Conservation (phyloP, 2,329 filamentous ascomycete species). For the Diaporthe sp. region DNA sequence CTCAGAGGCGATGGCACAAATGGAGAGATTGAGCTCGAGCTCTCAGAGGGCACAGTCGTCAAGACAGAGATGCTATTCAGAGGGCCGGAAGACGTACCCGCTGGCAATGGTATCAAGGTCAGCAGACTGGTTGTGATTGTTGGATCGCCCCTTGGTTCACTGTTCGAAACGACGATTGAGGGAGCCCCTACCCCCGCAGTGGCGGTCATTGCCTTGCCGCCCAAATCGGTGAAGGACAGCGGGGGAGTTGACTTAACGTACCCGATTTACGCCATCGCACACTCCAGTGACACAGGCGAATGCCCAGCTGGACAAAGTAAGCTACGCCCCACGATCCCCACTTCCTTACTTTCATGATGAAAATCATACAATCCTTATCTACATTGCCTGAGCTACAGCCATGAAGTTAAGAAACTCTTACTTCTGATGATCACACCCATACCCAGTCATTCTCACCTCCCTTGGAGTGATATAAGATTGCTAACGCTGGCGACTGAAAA, state of each 20-base stretch:
- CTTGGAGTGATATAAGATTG: slow-evolving; percentile 35
- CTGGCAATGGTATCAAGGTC: slow-evolving; percentile 51
- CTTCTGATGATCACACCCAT: slow-evolving; percentile 76
- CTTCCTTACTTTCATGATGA: slow-evolving; percentile 79
- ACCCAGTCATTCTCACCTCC: slow-evolving; percentile 40
- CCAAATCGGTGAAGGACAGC: slow-evolving; percentile 57
- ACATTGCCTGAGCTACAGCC: slow-evolving; percentile 95
- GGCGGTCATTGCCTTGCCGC: slow-evolving; percentile 76
- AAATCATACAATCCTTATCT: slow-evolving; percentile 84
- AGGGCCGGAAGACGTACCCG: slow-evolving; percentile 51
- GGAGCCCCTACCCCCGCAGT: slow-evolving; percentile 82
- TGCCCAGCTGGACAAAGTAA: slow-evolving; percentile 92
- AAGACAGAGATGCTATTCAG: slow-evolving; percentile 68
- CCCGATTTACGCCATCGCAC: slow-evolving; percentile 75
- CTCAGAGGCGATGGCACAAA: slow-evolving; percentile 43
- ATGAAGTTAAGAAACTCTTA: slow-evolving; percentile 82
- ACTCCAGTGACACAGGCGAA: slow-evolving; percentile 93
- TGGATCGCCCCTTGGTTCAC: slow-evolving; percentile 70
- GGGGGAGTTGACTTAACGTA: slow-evolving; percentile 53
- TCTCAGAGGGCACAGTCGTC: slow-evolving; percentile 71
- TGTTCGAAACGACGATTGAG: slow-evolving; percentile 82
- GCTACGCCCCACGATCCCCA: slow-evolving; percentile 56
- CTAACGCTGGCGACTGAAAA: slow-evolving; percentile 49
- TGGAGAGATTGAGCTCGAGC: slow-evolving; percentile 45
- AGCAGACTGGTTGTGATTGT: slow-evolving; percentile 78